Conservation (phyloP, 2,329 filamentous ascomycete species). For the Colletotrichum aenigma region DNA sequence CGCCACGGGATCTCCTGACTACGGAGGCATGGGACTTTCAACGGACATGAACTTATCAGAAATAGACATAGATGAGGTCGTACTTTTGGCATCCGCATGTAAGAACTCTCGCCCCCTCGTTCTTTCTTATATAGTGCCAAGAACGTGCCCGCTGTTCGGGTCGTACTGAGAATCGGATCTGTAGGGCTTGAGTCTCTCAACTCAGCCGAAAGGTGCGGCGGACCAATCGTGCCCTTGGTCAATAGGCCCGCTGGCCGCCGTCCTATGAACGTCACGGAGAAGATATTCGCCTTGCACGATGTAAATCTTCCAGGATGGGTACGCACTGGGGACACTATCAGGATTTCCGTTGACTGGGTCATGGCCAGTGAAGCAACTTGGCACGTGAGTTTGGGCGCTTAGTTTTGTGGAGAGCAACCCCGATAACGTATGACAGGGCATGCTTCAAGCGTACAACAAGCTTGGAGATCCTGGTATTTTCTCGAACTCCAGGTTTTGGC, state of each 20-base stretch:
- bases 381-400: constrained; percentile 30
- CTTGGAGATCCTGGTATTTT: constrained; percentile 4
- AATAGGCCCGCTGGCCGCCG: background rate
- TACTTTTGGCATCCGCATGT: background rate
- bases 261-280: constrained; percentile 46
- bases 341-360: constrained; percentile 49
- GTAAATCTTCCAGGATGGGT: constrained; percentile 36
- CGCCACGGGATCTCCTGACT: background rate
- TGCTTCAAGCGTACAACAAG: constrained; percentile 12
- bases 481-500: constrained; percentile 38
- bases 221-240: background rate
- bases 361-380: constrained; percentile 48
- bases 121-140: background rate
- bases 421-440: background rate
- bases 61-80: background rate
- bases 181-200: constrained; percentile 5
- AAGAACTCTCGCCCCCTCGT: background rate
- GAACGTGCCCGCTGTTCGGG: background rate
- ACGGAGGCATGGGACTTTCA: constrained; percentile 3
- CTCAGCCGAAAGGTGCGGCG: background rate
- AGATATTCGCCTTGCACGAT: constrained; percentile 48
- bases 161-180: background rate
- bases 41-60: background rate
- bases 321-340: constrained; percentile 41
- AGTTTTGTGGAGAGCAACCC: constrained; percentile 1